Evolutionary conservation across 495 filamentous ascomycete genomes (phyloP), one percentile per base, ranked within the genome.

Genomic region (Trichocladium uniseriatum): DNA sequence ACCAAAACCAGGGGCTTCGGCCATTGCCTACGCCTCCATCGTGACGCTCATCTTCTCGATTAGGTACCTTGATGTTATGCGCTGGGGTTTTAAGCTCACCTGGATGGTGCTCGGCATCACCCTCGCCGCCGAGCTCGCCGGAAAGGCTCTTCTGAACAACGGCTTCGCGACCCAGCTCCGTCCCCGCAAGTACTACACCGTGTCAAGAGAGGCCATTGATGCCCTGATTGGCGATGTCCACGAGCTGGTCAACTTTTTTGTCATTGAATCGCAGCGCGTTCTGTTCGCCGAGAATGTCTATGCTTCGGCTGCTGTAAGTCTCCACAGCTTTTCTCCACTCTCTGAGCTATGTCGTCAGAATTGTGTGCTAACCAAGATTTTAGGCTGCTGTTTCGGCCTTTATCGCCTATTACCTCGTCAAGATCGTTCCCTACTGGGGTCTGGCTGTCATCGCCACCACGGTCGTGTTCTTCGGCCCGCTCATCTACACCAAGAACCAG

Each of bases 181-280:
- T 37, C 92, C 92, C 16, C 81, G 79, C 65, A 80, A 85, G 63
- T 99, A 99, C 75, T 95, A 90, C 69, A 95, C 87, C 21, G 74
- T 99, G 34, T 82, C 89, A 9, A 80, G 84, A 57, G 87, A 92
- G 55, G 87, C 86, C 8, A 71, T 95, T 13, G 87, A 97, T 57
- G 70, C 75, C 45, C 60, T 88, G 14, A 74, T 89, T 44, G 89
- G 88, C 53, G 92, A 97, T 61, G 63, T 91, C 27, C 85, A 91
- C 64, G 89, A 96, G 68, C 74, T 99, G 41, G 70, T 90, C 69
- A 95, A 99, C 77, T 99, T 99, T 72, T 89, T 96, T 70, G 76
- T 95, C 55, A 89, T 99, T 54, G 92, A 99, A 71, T 82, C 87
- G 65, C 92, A 99, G 78, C 82, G 94, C 51, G 79, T 99, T 59